Conservation (phyloP, 2,329 filamentous ascomycete species). For the Trichoderma sp. region DNA sequence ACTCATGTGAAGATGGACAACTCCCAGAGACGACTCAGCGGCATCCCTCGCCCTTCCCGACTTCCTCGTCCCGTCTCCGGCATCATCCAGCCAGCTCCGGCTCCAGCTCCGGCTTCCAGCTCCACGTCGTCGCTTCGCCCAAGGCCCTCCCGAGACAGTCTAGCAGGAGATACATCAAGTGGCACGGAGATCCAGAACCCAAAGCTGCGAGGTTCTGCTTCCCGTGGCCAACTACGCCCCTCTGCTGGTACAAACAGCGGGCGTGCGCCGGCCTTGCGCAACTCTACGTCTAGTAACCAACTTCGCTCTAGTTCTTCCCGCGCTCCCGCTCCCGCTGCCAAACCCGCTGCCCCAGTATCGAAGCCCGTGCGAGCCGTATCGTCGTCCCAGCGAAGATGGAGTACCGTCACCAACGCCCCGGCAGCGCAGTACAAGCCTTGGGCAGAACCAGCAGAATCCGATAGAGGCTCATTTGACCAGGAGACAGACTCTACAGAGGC, state of each 20-base stretch:
- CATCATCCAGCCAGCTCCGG: slow-evolving; percentile 32
- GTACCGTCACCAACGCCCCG: slow-evolving; percentile 18
- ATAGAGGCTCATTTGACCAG: background rate
- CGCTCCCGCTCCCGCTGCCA: slow-evolving; percentile 17
- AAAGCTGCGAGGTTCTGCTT: slow-evolving; percentile 41
- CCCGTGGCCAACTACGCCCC: slow-evolving; percentile 39
- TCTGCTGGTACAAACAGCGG: slow-evolving; percentile 25
- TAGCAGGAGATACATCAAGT: slow-evolving; percentile 22
- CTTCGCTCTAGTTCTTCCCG: slow-evolving; percentile 22
- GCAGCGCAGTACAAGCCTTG: slow-evolving; percentile 18
- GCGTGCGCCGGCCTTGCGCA: slow-evolving; percentile 23
- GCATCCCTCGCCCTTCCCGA: slow-evolving; percentile 40
- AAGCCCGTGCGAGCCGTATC: slow-evolving; percentile 19
- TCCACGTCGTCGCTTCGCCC: slow-evolving; percentile 33
- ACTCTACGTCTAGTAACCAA: slow-evolving; percentile 25
- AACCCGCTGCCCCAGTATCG: slow-evolving; percentile 23
- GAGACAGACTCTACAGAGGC: slow-evolving; percentile 19
- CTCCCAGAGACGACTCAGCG: slow-evolving; percentile 37
- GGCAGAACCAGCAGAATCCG: slow-evolving; percentile 16
- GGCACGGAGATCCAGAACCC: slow-evolving; percentile 39
- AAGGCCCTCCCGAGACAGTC: slow-evolving; percentile 32
- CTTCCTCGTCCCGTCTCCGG: slow-evolving; percentile 36
- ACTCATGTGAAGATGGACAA: slow-evolving; percentile 31
- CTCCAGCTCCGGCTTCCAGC: background rate
- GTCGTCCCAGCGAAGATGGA: slow-evolving; percentile 14